Evolutionary conservation across 2,329 filamentous ascomycete species (phyloP).

Genomic region (Aspergillus transmontanensis): DNA sequence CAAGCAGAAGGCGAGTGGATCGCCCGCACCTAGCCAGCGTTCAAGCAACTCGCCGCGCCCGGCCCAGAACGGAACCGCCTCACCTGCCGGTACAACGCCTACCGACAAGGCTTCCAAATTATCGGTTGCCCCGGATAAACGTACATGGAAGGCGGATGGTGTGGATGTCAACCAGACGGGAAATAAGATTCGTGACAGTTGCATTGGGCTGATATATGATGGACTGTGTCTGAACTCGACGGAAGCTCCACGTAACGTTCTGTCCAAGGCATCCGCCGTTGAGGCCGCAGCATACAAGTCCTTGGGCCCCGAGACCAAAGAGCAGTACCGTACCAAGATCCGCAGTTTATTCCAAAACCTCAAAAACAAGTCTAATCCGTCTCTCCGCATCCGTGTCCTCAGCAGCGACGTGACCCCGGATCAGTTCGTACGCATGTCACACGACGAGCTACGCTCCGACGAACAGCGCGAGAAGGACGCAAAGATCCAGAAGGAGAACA

Average conservation of each 20-base stretch:
- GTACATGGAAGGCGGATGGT: slow-evolving; percentile 78
- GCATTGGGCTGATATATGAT: slow-evolving; percentile 90
- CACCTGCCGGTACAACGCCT: slow-evolving; percentile 52
- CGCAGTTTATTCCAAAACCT: slow-evolving; percentile 92
- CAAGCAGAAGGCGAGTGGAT: slow-evolving; percentile 49
- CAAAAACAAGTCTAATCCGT: slow-evolving; percentile 85
- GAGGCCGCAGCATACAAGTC: slow-evolving; percentile 74
- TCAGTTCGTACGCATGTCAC: slow-evolving; percentile 80
- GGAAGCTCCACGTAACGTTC: slow-evolving; percentile 63
- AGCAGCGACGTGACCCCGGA: slow-evolving; percentile 70
- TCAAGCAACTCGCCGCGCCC: slow-evolving; percentile 46
- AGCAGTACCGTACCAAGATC: slow-evolving; percentile 83
- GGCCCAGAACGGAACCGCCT: slow-evolving; percentile 56
- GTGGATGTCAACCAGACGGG: slow-evolving; percentile 77
- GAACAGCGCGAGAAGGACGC: slow-evolving; percentile 76
- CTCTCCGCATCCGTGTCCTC: slow-evolving; percentile 75
- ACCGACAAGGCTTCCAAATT: slow-evolving; percentile 56
- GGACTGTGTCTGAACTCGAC: slow-evolving; percentile 74
- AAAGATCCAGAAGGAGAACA: slow-evolving; percentile 84
- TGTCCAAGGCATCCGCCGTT: slow-evolving; percentile 67
- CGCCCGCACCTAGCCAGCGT: slow-evolving; percentile 41
- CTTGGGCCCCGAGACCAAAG: slow-evolving; percentile 69
- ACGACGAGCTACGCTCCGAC: slow-evolving; percentile 87
- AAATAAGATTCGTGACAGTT: slow-evolving; percentile 74
- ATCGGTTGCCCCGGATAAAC: slow-evolving; percentile 68